Evolutionary conservation across 202 grass and related monocot species (phyloP), one percentile per base, ranked within the genome.

Genomic region (Hordeum pubiflorum): DNA sequence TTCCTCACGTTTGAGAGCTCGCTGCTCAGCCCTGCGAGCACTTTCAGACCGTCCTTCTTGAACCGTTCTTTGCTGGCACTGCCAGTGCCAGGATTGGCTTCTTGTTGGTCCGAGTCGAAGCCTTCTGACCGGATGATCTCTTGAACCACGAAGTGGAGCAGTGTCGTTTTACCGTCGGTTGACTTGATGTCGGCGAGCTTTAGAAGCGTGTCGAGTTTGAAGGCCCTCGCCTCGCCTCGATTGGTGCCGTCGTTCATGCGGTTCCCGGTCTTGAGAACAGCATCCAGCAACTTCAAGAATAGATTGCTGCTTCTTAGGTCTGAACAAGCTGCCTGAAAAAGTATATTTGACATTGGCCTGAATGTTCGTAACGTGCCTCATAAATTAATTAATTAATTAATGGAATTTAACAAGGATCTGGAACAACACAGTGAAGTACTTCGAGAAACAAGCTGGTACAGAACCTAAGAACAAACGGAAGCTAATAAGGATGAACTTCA

Each of bases 131-230:
- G 86, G 71, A 97, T 87, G 77, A 97, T 88, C 76, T 94, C 89
- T 85, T 97, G 86, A 72, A 97, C 94, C 8, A 91, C 90, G 27
- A 92, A 97, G 63, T 97, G 91, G 39, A 97, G 91, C 79, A 94
- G 74, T 27, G 94, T 92, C 22, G 85, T 85, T 38, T 86, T 94
- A 10, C 94, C 88, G 40, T 88, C 89, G 23, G 90, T 75, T 22
- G 86, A 91, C 75, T 90, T 97, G 78, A 89, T 78, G 71, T 97
- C 89, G 21, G 87, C 88, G 9, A 97, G 86, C 69, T 89, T 89
- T 33, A 94, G 82, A 72, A 97, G 88, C 40, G 91, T 86, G 59
- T 90, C 86, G 43, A 97, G 89, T 75, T 89, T 92, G 74, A 86
- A 91, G 83, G 88, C 78, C 65, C 84, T 86, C 1, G 88, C 81